These are phyloP conservation scores for Trichophyton rubrum DNA, from an alignment of 2,329 filamentous ascomycete genomes.

Conservation along the genomic window DNA sequence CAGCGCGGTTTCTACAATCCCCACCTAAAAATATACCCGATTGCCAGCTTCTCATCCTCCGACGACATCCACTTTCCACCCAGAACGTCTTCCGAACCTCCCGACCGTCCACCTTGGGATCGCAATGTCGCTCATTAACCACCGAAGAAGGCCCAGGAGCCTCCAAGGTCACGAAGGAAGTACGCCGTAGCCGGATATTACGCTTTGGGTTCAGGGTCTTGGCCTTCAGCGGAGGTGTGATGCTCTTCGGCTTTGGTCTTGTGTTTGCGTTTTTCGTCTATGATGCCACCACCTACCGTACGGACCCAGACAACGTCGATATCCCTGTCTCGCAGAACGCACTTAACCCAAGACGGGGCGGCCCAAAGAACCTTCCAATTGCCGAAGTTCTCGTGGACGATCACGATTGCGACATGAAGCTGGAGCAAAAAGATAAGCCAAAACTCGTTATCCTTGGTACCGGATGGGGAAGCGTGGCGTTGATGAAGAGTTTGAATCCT, in stretches of 20 bases:
- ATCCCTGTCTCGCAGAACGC: conserved; percentile 76
- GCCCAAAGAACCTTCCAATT: conserved; percentile 90
- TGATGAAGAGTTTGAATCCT: conserved; percentile 79
- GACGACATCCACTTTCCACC: background rate
- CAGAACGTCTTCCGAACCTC: background rate
- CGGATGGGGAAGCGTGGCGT: conserved; percentile 86
- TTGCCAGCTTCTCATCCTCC: background rate
- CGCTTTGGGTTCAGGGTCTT: conserved; percentile 49
- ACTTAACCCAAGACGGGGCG: conserved; percentile 66
- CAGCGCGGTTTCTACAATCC: too few species aligned
- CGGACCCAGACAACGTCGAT: conserved; percentile 53
- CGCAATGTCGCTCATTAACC: background rate
- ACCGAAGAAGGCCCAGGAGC: background rate
- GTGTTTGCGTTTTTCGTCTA: conserved; percentile 83
- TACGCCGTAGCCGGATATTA: background rate
- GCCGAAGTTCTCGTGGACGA: conserved; percentile 81
- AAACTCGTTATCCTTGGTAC: conserved; percentile 84
- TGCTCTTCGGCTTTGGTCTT: conserved; percentile 55
- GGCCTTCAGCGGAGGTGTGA: conserved; percentile 60
- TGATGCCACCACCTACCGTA: conserved; percentile 81
- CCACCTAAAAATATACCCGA: background rate
- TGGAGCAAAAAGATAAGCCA: conserved; percentile 70
- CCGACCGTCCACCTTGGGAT: background rate
- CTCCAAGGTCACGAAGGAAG: background rate
- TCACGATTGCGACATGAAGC: conserved; percentile 61